Percentiles rank a stretch among this genome's conserved stretches.
Evolutionary conservation across 768 basidiomycete genomes (phyloP).

Genomic region (Termitomyces titanicus): DNA sequence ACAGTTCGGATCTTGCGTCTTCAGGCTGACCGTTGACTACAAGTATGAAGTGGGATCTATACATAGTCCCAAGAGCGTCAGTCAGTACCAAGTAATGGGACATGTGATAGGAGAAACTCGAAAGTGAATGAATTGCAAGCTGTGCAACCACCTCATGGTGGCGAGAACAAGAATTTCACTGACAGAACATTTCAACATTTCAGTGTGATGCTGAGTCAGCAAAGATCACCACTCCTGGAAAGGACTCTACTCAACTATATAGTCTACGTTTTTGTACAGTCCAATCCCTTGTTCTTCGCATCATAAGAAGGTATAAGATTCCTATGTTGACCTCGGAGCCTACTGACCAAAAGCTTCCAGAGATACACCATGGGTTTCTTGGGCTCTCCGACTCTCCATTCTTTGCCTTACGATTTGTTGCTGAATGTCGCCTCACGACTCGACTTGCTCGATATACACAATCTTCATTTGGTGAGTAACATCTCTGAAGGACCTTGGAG

Average conservation of each 20-base stretch:
- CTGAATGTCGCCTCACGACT: conserved; percentile 65
- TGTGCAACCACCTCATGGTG: neutral
- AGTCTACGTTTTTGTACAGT: neutral
- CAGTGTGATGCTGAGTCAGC: conserved; percentile 1
- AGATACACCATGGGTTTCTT: conserved; percentile 4
- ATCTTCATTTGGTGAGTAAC: conserved; percentile 55
- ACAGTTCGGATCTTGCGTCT: neutral
- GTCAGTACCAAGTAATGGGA: neutral
- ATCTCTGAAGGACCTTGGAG: neutral
- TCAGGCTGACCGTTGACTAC: neutral
- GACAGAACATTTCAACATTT: no score
- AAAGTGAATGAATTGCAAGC: neutral
- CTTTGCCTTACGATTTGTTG: conserved; percentile 66
- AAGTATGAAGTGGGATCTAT: neutral
- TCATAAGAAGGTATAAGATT: neutral
- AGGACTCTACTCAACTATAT: neutral
- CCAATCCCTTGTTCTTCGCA: neutral
- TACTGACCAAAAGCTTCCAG: neutral
- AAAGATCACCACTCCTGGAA: neutral
- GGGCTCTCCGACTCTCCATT: conserved; percentile 22
- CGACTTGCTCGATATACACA: conserved; percentile 55
- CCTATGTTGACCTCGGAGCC: no score
- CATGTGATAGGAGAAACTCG: neutral
- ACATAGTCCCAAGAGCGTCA: neutral
- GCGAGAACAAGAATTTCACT: neutral